Base-by-base conservation (phyloP, 441 rosid genomes). In the Dalechampia spathulata region DNA sequence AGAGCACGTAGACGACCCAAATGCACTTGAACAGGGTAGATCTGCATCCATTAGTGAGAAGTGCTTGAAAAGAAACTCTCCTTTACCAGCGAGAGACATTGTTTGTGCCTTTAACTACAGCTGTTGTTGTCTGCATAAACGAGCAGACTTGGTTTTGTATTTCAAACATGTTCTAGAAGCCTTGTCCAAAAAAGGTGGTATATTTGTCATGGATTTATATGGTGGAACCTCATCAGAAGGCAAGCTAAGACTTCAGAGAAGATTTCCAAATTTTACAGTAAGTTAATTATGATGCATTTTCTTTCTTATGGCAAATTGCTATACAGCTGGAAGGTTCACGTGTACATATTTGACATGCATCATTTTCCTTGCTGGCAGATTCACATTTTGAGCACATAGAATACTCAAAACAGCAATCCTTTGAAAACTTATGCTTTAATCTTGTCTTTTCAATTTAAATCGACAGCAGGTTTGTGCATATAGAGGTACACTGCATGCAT, bases 51-150 rank as follows among this genome's bases (percentile, higher is more conserved):
- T 43, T 8, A 58, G 51, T 40, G 56, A 46, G 22, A 55, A 62
- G 44, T 25, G 40, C 57, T 21, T 51, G 39, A 34, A 40, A 47
- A 79, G 85, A 61, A 67, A 61, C 41, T 45, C 58, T 22, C 38
- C 37, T 11, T 64, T 81, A 36, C 81, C 83, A 13, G 78, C 80
- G 46, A 83, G 89, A 70, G 97, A 90, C 72, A 85, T 87, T 2
- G 79, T 87, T n/a, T 90, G 94, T 58, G 96, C 97, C 66, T 87
- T 90, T 61, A 85, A 87, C 65, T 90, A 78, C 70, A 87, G 96
- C 65, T 87, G 96, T 13, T 90, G 94, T 61, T 85, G 94, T 70
- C 90, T 90, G 56, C 96, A 87, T 61, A 79, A 71, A 62, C 81
- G 94, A 57, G 72, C 70, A 10, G 88, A 87, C 16, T 68, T 87